A percentile compares a stretch with the other conserved stretches of the same genome.
These are phyloP conservation scores for Polysphondylium violaceum DNA, from an alignment of 78 protist species.

Conservation along the genomic window DNA sequence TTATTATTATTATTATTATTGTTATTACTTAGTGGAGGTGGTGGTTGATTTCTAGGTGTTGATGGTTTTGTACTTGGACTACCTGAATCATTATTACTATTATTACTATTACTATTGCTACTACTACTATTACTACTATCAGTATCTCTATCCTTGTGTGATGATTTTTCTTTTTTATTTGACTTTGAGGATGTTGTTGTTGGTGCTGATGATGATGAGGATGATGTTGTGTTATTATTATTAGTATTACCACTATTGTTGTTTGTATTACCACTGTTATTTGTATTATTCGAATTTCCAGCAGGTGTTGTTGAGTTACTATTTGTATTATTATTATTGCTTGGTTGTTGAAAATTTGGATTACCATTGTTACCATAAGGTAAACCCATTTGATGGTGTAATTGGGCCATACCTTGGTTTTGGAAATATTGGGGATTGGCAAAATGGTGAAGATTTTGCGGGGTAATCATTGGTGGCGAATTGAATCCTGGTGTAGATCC, in stretches of 20 bases:
- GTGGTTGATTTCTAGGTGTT: conserved; percentile 6
- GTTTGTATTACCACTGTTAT: not conserved
- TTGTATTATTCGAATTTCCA: not conserved
- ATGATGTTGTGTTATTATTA: not conserved
- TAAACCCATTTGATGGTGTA: not conserved
- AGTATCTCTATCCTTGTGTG: not conserved
- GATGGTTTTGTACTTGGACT: conserved; percentile 33
- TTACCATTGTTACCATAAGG: not conserved
- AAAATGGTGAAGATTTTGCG: not conserved
- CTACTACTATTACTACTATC: not conserved
- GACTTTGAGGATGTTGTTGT: not conserved
- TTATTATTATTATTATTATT: too few species aligned
- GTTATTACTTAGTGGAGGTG: not conserved
- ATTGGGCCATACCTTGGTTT: not conserved
- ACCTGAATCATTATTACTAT: conserved; percentile 6
- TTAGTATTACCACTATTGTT: not conserved
- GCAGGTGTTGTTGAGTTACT: not conserved
- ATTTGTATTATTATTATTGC: not conserved
- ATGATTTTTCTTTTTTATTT: conserved; percentile 5
- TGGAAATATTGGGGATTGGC: not conserved
- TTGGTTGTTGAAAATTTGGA: too few species aligned
- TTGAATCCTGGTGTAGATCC: too few species aligned
- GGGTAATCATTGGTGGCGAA: not conserved
- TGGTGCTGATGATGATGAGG: not conserved
- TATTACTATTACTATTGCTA: conserved; percentile 9